Percentiles rank a stretch among this genome's conserved stretches.
Evolutionary conservation across 208 protist species (phyloP).

Genomic region (Trypanosoma theileri): DNA sequence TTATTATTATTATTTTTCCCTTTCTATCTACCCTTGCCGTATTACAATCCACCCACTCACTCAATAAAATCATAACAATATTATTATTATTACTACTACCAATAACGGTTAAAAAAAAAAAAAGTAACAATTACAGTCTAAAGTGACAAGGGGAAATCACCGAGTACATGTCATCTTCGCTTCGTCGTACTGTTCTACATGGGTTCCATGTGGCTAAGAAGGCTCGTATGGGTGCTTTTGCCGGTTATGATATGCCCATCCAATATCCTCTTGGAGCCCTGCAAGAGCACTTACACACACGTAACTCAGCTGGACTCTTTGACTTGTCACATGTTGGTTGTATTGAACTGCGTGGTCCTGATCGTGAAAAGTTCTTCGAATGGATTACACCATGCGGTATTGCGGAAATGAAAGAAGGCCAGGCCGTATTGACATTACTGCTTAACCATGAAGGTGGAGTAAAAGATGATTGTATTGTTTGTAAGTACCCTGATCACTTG

Average conservation of each 20-base stretch:
- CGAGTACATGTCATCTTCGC: conserved; percentile 34
- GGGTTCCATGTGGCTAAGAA: conserved; percentile 78
- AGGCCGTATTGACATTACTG: conserved; percentile 87
- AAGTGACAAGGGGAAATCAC: too few relatives aligned
- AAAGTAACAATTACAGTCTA: too few relatives aligned
- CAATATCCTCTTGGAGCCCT: conserved; percentile 88
- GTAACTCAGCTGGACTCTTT: conserved; percentile 90
- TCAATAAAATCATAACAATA: too few relatives aligned
- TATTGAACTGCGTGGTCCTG: conserved; percentile 85
- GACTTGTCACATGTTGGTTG: conserved; percentile 98
- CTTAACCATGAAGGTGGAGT: conserved; percentile 93
- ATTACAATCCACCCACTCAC: too few relatives aligned
- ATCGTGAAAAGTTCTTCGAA: conserved; percentile 94
- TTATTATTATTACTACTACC: too few relatives aligned
- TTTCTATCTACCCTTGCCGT: too few relatives aligned
- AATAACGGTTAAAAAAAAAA: too few relatives aligned
- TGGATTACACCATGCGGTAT: conserved; percentile 88
- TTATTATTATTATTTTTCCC: too few relatives aligned
- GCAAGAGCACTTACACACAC: conserved; percentile 90
- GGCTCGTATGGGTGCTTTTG: conserved; percentile 95
- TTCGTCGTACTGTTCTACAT: conserved; percentile 76
- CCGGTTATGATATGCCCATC: conserved; percentile 97
- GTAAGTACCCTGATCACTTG: conserved; percentile 84
- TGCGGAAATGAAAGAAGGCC: conserved; percentile 30
- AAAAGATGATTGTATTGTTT: conserved; percentile 96